These are phyloP conservation scores for Euphrasia confusa DNA, from an alignment of 257 asterid species.

Conservation along the genomic window DNA sequence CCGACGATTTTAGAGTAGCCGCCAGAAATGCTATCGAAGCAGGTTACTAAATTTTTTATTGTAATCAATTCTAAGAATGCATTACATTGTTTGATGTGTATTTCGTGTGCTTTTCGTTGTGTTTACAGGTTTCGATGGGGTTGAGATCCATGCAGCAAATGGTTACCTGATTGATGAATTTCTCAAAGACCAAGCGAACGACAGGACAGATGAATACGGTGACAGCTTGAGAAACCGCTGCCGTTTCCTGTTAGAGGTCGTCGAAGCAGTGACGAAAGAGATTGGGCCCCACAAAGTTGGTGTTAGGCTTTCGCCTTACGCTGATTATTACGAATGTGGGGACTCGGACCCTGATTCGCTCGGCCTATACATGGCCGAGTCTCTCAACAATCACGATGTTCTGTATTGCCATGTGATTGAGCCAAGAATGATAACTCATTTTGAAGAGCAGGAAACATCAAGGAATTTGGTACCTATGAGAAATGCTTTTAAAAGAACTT, in stretches of 20 bases:
- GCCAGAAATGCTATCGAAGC: constrained; percentile 1
- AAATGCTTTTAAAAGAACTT: neutral
- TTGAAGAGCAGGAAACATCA: neutral
- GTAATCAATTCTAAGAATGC: too few species aligned
- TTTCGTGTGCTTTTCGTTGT: neutral
- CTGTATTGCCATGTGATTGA: constrained; percentile 26
- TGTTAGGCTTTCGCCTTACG: constrained; percentile 23
- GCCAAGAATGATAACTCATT: neutral
- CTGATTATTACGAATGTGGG: neutral
- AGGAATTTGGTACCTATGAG: neutral
- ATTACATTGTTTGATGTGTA: too few species aligned
- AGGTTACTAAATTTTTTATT: neutral
- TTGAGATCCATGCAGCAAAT: constrained; percentile 30
- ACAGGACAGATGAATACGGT: constrained; percentile 25
- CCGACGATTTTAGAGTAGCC: neutral
- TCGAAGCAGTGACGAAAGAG: constrained; percentile 19
- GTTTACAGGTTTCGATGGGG: constrained; percentile 28
- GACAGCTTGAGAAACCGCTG: constrained; percentile 25
- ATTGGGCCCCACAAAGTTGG: constrained; percentile 28
- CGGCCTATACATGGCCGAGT: constrained; percentile 25
- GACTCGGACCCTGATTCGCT: constrained; percentile 23
- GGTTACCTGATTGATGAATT: constrained; percentile 30
- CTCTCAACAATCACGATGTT: constrained; percentile 16
- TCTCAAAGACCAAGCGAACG: constrained; percentile 26
- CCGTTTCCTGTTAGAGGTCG: constrained; percentile 23